Conservation (phyloP, 2,329 filamentous ascomycete genomes). For the Pseudogymnoascus destructans region DNA sequence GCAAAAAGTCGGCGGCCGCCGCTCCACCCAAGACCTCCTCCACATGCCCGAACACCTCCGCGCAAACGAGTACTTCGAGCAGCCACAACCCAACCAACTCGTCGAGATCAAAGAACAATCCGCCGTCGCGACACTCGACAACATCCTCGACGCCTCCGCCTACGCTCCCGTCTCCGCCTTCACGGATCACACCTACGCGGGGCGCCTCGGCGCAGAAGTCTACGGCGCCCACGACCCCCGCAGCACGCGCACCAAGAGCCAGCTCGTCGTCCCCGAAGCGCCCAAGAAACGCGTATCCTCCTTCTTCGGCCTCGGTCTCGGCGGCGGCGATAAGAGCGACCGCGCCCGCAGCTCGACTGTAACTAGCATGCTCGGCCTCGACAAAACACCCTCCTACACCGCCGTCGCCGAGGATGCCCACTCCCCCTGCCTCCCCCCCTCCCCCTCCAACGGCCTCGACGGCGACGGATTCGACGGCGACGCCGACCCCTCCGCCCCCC, state of each 20-base stretch:
- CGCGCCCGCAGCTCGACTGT: constrained; percentile 17
- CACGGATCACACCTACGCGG: constrained; percentile 75
- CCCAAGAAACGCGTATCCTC: constrained; percentile 33
- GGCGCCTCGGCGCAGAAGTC: constrained; percentile 59
- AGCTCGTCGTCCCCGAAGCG: constrained; percentile 22
- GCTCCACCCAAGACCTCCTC: constrained; percentile 29
- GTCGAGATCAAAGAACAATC: constrained; percentile 61
- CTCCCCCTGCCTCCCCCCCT: constrained; percentile 24
- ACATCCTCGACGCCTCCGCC: constrained; percentile 80
- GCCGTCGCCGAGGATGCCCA: neutral
- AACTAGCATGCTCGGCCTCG: constrained; percentile 17
- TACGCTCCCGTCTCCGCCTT: constrained; percentile 82
- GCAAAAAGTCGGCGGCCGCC: constrained; percentile 23
- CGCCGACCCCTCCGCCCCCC: constrained; percentile 48
- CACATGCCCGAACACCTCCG: constrained; percentile 70
- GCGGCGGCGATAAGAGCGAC: constrained; percentile 15
- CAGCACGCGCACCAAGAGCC: constrained; percentile 33
- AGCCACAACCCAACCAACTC: constrained; percentile 39
- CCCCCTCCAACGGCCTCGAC: constrained; percentile 32
- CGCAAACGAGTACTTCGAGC: constrained; percentile 84
- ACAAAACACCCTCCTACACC: constrained; percentile 14
- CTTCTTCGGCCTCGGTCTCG: constrained; percentile 32
- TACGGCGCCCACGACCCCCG: constrained; percentile 38
- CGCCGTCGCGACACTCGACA: constrained; percentile 78
- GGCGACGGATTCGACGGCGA: constrained; percentile 44